Evolutionary conservation across 129 eudicot species (phyloP).

Genomic region (Deinandra increscens): DNA sequence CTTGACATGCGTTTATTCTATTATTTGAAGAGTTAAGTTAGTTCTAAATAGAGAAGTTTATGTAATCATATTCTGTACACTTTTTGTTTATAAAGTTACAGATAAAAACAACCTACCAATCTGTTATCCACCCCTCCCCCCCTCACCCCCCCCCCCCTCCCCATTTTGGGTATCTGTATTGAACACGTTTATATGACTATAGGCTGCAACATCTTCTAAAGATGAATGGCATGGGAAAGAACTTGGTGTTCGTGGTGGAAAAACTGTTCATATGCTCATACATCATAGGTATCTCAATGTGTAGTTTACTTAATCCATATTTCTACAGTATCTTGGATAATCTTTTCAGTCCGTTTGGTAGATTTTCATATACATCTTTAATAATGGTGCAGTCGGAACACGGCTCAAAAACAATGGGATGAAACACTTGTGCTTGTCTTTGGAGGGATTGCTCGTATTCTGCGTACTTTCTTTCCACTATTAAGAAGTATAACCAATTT

Average conservation of each 20-base stretch:
- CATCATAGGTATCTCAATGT: constrained; percentile 75
- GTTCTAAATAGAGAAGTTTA: background rate
- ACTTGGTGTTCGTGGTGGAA: constrained; percentile 95
- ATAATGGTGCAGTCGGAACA: constrained; percentile 74
- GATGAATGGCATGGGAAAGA: constrained; percentile 99
- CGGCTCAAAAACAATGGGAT: constrained; percentile 99
- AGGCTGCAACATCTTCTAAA: constrained; percentile 98
- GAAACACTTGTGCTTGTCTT: constrained; percentile 92
- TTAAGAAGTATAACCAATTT: constrained; percentile 65
- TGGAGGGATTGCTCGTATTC: constrained; percentile 89
- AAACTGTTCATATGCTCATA: constrained; percentile 99
- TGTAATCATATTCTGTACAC: background rate
- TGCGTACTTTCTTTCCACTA: constrained; percentile 83
- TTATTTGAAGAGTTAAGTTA: background rate
- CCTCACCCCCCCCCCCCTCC: too few relatives aligned
- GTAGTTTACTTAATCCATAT: constrained; percentile 18
- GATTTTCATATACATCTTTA: background rate
- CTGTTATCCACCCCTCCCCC: background rate
- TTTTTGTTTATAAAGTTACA: background rate
- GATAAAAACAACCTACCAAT: background rate
- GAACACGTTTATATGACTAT: constrained; percentile 13
- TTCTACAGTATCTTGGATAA: background rate
- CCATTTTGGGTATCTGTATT: constrained; percentile 4
- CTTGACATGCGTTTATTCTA: background rate
- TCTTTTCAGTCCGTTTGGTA: background rate